These are phyloP conservation scores for Metschnikowia vanudenii DNA, from an alignment of 805 yeast genomes.

Conservation along the genomic window DNA sequence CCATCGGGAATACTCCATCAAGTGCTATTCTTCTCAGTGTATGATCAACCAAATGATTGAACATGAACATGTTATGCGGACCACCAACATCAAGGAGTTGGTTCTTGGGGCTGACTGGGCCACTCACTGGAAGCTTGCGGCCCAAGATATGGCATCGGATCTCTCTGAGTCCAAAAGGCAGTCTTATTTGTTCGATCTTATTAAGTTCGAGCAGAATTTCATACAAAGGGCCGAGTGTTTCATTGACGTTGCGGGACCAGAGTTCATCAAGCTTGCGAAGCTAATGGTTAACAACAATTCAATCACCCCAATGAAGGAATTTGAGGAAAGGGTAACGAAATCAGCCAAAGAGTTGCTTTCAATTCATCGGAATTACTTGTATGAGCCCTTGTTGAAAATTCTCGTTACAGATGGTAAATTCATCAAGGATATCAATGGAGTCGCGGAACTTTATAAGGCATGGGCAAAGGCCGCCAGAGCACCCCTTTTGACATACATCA, in stretches of 20 bases:
- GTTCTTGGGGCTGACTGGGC: slow-evolving; percentile 56
- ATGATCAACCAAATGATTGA: slow-evolving; percentile 25
- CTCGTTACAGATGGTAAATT: slow-evolving; percentile 64
- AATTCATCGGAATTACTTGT: slow-evolving; percentile 51
- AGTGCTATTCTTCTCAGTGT: slow-evolving; percentile 37
- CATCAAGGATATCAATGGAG: slow-evolving; percentile 46
- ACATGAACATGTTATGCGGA: slow-evolving; percentile 19
- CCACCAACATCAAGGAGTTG: slow-evolving; percentile 22
- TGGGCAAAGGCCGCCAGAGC: slow-evolving; percentile 63
- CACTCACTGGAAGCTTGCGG: slow-evolving; percentile 60
- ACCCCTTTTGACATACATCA: slow-evolving; percentile 59
- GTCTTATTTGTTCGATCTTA: slow-evolving; percentile 71
- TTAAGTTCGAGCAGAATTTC: slow-evolving; percentile 68
- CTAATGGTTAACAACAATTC: slow-evolving; percentile 21
- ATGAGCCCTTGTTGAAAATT: slow-evolving; percentile 57
- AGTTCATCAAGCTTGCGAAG: slow-evolving; percentile 33
- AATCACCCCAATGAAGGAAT: slow-evolving; percentile 38
- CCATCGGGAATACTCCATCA: slow-evolving; percentile 5
- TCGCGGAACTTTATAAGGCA: slow-evolving; percentile 59
- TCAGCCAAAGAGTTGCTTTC: slow-evolving; percentile 56
- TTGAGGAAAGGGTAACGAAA: slow-evolving; percentile 56
- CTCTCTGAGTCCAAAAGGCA: slow-evolving; percentile 60
- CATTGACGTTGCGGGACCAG: slow-evolving; percentile 47
- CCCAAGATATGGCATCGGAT: slow-evolving; percentile 52
- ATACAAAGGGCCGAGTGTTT: slow-evolving; percentile 66